These are phyloP conservation scores for Trichoderma sp. DNA, from an alignment of 2,329 filamentous ascomycete genomes.

Conservation along the genomic window DNA sequence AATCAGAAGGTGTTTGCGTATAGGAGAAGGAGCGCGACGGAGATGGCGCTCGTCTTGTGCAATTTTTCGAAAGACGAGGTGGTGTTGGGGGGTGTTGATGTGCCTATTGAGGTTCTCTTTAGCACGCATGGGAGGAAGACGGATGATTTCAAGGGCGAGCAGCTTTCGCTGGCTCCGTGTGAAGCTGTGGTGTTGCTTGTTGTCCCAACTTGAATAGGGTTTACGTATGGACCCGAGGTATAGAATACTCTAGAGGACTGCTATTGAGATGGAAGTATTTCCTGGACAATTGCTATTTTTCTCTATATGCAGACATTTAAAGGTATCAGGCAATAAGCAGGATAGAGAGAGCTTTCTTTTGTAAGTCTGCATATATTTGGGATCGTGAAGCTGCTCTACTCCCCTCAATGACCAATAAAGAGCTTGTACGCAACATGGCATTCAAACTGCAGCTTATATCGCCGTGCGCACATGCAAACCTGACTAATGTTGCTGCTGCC, in stretches of 20 bases:
- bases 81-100: slow-evolving; percentile 30
- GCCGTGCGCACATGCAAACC: not conserved
- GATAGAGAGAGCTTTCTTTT: not conserved
- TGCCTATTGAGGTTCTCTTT: slow-evolving; percentile 35
- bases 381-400: not conserved
- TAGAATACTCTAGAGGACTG: not conserved
- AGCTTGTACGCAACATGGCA: not conserved
- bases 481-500: not conserved
- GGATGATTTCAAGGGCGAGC: slow-evolving; percentile 27
- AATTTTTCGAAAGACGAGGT: slow-evolving; percentile 38
- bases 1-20: slow-evolving; percentile 40
- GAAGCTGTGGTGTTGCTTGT: slow-evolving; percentile 38
- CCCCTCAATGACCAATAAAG: not conserved
- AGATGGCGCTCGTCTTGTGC: slow-evolving; percentile 36
- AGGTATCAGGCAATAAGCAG: not conserved
- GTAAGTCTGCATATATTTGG: not conserved
- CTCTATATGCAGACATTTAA: not conserved
- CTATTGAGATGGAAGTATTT: not conserved
- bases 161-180: slow-evolving; percentile 36
- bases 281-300: not conserved
- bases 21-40: slow-evolving; percentile 32
- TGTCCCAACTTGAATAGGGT: not conserved
- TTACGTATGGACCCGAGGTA: not conserved
- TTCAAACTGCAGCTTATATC: not conserved
- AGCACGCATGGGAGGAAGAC: slow-evolving; percentile 32